These are phyloP conservation scores for Nepenthes mirabilis DNA, from an alignment of 148 eudicot genomes.

Conservation along the genomic window DNA sequence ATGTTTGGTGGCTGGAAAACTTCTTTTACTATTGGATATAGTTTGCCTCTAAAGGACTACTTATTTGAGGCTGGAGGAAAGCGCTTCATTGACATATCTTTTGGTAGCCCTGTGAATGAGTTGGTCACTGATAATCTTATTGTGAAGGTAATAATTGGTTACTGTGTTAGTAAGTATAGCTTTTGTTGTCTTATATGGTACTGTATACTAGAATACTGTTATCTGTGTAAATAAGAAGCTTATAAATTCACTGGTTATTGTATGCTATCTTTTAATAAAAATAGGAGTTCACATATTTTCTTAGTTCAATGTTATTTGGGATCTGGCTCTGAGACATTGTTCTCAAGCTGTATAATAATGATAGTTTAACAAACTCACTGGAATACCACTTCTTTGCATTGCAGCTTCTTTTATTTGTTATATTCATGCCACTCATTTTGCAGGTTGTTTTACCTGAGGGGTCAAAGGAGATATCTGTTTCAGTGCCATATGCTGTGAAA, in stretches of 20 bases:
- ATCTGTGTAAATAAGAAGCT: too few species aligned
- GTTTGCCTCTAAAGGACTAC: conserved; percentile 77
- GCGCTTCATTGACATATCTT: conserved; percentile 59
- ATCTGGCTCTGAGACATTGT: too few species aligned
- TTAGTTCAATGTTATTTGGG: too few species aligned
- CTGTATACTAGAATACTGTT: too few species aligned
- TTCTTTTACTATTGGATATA: conserved; percentile 82
- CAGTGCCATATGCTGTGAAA: conserved; percentile 72
- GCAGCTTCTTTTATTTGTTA: too few species aligned
- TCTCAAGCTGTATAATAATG: too few species aligned
- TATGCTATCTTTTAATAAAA: too few species aligned
- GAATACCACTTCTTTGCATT: too few species aligned
- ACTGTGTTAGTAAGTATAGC: not conserved
- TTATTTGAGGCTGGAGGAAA: conserved; percentile 71
- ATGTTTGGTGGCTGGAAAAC: conserved; percentile 97
- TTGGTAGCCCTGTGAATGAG: conserved; percentile 75
- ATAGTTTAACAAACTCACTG: too few species aligned
- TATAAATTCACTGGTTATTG: too few species aligned
- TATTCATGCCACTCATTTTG: conserved; percentile 2
- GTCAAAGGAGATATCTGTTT: conserved; percentile 62
- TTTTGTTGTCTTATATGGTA: not conserved
- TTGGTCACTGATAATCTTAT: conserved; percentile 64
- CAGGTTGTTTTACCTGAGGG: conserved; percentile 98
- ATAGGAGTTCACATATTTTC: too few species aligned
- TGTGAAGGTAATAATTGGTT: conserved; percentile 57